These are phyloP conservation scores for Hanseniaspora meyeri DNA, from an alignment of 805 yeast species.

Conservation along the genomic window DNA sequence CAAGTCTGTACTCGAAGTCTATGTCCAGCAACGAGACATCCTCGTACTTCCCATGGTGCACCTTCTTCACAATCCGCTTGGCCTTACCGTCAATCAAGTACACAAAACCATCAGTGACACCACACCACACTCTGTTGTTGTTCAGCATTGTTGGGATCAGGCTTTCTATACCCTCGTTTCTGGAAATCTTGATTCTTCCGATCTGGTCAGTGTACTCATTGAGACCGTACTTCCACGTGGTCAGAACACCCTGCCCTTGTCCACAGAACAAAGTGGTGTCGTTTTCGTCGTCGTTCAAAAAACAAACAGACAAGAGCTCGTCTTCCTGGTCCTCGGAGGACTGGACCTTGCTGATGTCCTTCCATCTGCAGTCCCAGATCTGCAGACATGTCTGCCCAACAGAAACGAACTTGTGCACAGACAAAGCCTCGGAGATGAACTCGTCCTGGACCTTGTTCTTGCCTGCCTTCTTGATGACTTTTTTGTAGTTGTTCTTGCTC, in stretches of 20 bases:
- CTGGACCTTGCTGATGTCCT: constrained; percentile 36
- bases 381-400: constrained; percentile 74
- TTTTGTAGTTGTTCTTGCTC: constrained; percentile 30
- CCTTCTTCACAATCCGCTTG: constrained; percentile 52
- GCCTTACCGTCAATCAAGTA: constrained; percentile 52
- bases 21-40: constrained; percentile 68
- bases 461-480: constrained; percentile 32
- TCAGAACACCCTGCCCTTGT: constrained; percentile 81
- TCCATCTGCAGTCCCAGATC: constrained; percentile 55
- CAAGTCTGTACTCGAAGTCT: constrained; percentile 67
- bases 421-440: constrained; percentile 29
- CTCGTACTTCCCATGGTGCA: constrained; percentile 57
- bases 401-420: constrained; percentile 67
- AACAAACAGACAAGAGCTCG: constrained; percentile 66
- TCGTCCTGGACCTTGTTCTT: constrained; percentile 3
- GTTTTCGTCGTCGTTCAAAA: constrained; percentile 51
- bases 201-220: constrained; percentile 68
- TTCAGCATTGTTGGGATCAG: constrained; percentile 39
- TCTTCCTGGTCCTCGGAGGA: constrained; percentile 87
- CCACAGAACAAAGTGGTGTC: constrained; percentile 57
- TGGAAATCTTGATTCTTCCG: constrained; percentile 55
- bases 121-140: constrained; percentile 56
- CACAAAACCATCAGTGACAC: constrained; percentile 64
- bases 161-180: constrained; percentile 63
- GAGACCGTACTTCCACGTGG: constrained; percentile 68